These are phyloP conservation scores for Prunus dulcis DNA, from an alignment of 306 rosid genomes.

Conservation along the genomic window DNA sequence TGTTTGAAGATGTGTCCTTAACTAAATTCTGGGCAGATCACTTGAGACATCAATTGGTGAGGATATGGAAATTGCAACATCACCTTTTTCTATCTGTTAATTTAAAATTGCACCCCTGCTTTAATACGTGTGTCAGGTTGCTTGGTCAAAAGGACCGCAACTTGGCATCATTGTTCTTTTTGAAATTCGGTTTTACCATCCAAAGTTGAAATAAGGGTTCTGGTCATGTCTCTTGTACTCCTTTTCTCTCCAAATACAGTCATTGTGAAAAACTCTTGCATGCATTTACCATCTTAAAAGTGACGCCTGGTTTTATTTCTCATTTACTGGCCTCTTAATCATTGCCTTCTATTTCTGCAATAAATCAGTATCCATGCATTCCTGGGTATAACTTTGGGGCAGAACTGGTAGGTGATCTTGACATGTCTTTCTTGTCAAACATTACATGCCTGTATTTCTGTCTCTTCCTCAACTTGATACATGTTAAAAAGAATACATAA, in stretches of 20 bases:
- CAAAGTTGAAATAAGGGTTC: not conserved
- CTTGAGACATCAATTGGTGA: not conserved
- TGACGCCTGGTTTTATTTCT: not conserved
- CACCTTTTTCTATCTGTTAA: not conserved
- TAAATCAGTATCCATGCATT: not conserved
- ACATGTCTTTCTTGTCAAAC: not conserved
- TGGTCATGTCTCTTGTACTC: not conserved
- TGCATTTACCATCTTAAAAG: not conserved
- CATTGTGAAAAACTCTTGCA: not conserved
- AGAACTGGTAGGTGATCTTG: not conserved
- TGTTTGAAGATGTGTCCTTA: not conserved
- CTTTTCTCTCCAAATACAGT: not conserved
- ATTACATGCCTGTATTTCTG: not conserved
- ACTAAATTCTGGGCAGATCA: not conserved
- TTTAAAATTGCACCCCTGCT: not conserved
- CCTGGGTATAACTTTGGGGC: not conserved
- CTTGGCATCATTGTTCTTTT: not conserved
- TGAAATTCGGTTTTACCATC: not conserved
- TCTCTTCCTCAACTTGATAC: not conserved
- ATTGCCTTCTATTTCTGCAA: conserved; percentile 3
- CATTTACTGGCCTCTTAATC: not conserved
- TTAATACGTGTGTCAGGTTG: not conserved
- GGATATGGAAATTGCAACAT: not conserved
- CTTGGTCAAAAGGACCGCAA: conserved; percentile 2
- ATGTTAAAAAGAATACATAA: not conserved